phyloP scores from a whole-genome alignment of 2,329 filamentous ascomycete genomes.

The Talaromyces sp. region DNA sequence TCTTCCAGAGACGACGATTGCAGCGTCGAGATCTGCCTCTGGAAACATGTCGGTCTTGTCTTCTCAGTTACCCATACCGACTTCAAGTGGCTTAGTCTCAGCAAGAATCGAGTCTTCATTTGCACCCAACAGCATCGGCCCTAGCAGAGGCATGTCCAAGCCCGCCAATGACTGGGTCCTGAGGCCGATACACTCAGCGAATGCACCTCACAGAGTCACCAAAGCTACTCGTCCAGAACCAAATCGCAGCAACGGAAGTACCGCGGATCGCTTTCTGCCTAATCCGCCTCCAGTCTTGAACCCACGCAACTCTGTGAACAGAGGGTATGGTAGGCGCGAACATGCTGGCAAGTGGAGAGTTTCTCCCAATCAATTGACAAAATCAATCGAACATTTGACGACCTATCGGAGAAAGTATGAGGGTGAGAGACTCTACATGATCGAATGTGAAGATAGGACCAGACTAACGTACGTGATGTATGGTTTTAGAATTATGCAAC shows the following conservation, averaged over 20 bases:
- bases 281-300: conserved; percentile 27
- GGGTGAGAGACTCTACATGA: conserved; percentile 24
- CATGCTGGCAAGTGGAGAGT: no score
- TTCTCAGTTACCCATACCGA: not conserved
- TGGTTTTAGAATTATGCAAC: conserved; percentile 26
- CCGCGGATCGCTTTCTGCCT: conserved; percentile 12
- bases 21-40: conserved; percentile 11
- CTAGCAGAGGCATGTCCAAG: not conserved
- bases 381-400: conserved; percentile 16
- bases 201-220: not conserved
- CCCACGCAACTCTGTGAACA: no score
- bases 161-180: not conserved
- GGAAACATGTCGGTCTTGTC: conserved; percentile 4
- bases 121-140: not conserved
- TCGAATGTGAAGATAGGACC: no score
- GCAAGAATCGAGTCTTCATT: not conserved
- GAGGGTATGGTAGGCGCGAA: no score
- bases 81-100: not conserved
- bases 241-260: not conserved
- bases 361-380: conserved; percentile 22
- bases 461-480: not conserved
- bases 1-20: conserved; percentile 3
- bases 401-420: conserved; percentile 23
- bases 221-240: not conserved
- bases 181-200: not conserved